A percentile compares a stretch with the other conserved stretches of the same genome.
phyloP scores from a whole-genome alignment of 495 filamentous ascomycete genomes.

The Baudoinia panamericana region DNA sequence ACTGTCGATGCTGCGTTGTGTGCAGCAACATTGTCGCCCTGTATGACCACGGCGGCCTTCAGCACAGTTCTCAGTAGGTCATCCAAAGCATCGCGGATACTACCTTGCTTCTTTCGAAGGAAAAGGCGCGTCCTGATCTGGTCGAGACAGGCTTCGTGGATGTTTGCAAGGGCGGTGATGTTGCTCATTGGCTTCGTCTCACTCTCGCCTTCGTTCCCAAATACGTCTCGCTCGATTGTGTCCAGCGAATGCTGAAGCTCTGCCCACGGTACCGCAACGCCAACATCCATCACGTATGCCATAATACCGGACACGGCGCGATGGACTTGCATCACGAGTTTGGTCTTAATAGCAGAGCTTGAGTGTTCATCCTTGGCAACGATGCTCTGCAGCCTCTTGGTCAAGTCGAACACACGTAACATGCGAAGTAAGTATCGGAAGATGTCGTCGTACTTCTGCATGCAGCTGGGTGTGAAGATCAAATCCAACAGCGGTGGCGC shows the following conservation, averaged over 20 bases:
- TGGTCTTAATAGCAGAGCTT: conserved; percentile 21
- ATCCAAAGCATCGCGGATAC: conserved; percentile 61
- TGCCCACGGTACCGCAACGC: conserved; percentile 56
- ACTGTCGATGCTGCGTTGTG: background rate
- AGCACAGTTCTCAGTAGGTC: conserved; percentile 63
- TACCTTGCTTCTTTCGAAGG: conserved; percentile 53
- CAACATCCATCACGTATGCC: conserved; percentile 64
- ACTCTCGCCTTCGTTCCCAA: conserved; percentile 17
- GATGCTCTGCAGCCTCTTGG: conserved; percentile 43
- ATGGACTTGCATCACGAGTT: conserved; percentile 20
- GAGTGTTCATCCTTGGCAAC: conserved; percentile 32
- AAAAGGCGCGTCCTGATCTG: conserved; percentile 62
- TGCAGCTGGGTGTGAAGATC: conserved; percentile 51
- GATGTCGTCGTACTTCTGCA: conserved; percentile 70
- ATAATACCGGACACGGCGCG: conserved; percentile 33
- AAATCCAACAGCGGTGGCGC: conserved; percentile 58
- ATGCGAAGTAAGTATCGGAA: conserved; percentile 69
- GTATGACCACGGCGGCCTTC: background rate
- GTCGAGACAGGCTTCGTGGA: conserved; percentile 67
- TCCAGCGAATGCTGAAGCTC: conserved; percentile 53
- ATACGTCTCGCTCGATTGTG: conserved; percentile 39
- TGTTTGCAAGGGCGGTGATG: conserved; percentile 33
- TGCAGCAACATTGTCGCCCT: background rate
- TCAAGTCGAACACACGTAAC: conserved; percentile 66
- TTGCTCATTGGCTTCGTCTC: conserved; percentile 30